Percentiles rank a stretch among this genome's conserved stretches.
phyloP scores from a whole-genome alignment of 1,284 basidiomycete genomes.

The Veloboletus limbatus region DNA sequence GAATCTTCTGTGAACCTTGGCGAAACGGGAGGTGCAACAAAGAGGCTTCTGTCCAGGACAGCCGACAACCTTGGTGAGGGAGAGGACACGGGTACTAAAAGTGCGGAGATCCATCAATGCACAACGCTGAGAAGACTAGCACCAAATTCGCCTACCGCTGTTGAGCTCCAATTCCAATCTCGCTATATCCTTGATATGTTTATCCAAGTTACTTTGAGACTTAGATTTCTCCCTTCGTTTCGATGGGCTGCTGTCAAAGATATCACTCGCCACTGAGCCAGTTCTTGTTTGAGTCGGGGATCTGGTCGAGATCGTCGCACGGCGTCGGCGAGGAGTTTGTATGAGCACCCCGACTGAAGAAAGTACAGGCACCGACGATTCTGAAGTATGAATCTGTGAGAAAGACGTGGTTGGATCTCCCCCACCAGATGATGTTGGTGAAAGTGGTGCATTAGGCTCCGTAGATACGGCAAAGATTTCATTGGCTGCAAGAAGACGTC shows the following conservation, averaged over 20 bases:
- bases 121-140: background rate
- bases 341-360: slow-evolving; percentile 28
- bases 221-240: slow-evolving; percentile 63
- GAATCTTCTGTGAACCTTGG: slow-evolving; percentile 23
- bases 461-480: slow-evolving; percentile 60
- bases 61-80: slow-evolving; percentile 55
- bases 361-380: slow-evolving; percentile 21
- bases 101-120: slow-evolving; percentile 2
- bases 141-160: slow-evolving; percentile 14
- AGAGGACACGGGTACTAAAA: slow-evolving; percentile 39
- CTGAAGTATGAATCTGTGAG: slow-evolving; percentile 18
- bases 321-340: slow-evolving; percentile 54
- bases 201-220: slow-evolving; percentile 60
- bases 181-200: slow-evolving; percentile 63
- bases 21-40: slow-evolving; percentile 49
- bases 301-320: slow-evolving; percentile 62
- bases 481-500: slow-evolving; percentile 61
- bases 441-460: slow-evolving; percentile 34
- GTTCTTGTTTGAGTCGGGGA: slow-evolving; percentile 46
- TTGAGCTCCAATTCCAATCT: slow-evolving; percentile 60
- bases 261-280: slow-evolving; percentile 17
- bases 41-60: slow-evolving; percentile 62
- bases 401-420: slow-evolving; percentile 21
- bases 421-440: slow-evolving; percentile 29
- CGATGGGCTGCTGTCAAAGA: slow-evolving; percentile 50